A percentile compares a stretch with the other conserved stretches of the same genome.
Conservation (phyloP, 495 filamentous ascomycete species). For the Penicillium bialowiezense region DNA sequence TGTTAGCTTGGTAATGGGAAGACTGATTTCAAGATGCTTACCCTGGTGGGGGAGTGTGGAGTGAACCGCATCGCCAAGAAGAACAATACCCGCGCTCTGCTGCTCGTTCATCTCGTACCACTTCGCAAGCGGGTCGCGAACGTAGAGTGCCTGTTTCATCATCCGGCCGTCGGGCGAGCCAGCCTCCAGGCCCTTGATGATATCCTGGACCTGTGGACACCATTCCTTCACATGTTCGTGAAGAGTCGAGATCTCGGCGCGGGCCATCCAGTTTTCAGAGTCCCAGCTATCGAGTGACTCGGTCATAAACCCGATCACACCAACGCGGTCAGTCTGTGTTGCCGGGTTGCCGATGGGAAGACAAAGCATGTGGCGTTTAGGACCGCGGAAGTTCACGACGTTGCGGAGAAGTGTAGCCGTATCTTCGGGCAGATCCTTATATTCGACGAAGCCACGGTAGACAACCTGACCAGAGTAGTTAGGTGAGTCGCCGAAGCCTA, state of each 20-base stretch:
- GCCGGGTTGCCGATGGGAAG: slow-evolving; percentile 27
- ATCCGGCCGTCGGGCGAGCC: slow-evolving; percentile 22
- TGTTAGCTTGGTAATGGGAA: too few species aligned
- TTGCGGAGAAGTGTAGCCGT: slow-evolving; percentile 25
- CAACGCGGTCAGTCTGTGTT: slow-evolving; percentile 24
- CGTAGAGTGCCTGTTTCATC: slow-evolving; percentile 31
- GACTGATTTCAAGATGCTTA: too few species aligned
- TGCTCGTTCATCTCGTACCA: slow-evolving; percentile 28
- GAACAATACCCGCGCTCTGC: slow-evolving; percentile 24
- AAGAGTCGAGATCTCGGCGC: slow-evolving; percentile 27
- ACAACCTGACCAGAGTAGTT: slow-evolving; percentile 48
- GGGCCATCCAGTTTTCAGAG: slow-evolving; percentile 34
- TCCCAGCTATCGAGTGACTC: slow-evolving; percentile 29
- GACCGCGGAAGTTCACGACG: slow-evolving; percentile 31
- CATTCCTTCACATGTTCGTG: slow-evolving; percentile 30
- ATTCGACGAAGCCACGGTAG: slow-evolving; percentile 49
- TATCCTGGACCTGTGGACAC: slow-evolving; percentile 31
- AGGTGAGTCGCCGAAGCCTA: slow-evolving; percentile 38
- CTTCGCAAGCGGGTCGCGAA: slow-evolving; percentile 24
- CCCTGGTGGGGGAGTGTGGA: slow-evolving; percentile 33
- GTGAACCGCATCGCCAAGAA: slow-evolving; percentile 30
- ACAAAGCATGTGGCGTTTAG: slow-evolving; percentile 25
- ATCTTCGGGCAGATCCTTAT: slow-evolving; percentile 23
- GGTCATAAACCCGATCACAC: slow-evolving; percentile 29
- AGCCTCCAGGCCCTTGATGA: slow-evolving; percentile 24